Base-by-base conservation (phyloP, 31 red algal species). In the Asparagopsis taxiformis region DNA sequence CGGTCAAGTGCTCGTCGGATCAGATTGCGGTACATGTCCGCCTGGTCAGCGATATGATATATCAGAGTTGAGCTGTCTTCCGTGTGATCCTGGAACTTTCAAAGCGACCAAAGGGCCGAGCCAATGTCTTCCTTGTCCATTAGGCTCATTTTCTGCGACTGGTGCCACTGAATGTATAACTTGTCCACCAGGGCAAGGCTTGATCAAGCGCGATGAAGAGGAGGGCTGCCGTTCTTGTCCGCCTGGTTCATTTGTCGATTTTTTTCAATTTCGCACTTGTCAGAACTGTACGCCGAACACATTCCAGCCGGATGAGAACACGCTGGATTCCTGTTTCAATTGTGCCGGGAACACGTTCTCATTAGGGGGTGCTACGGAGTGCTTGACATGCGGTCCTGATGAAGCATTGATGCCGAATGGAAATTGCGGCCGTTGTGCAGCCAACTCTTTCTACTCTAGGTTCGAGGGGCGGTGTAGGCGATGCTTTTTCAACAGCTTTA, bases 161-260 rank as follows among this genome's bases (percentile, higher is more conserved):
- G 63, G 63, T 9, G 34, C 63, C 30, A 19, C 63, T 1, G 31
- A 25, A 13, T 67, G 63, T 24, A 67, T 13, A 22, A 49, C 51
- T 38, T 67, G 63, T 36, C 63, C 63, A 13, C 46, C 46, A 26
- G 63, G 63, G 31, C 46, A 30, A 8, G 63, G 63, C 41, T 44
- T 10, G 31, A 49, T 22, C 41, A 44, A 41, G 29, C 46, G 38
- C n/a, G n/a, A n/a, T n/a, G n/a, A n/a, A n/a, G n/a, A n/a, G n/a
- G n/a, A n/a, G n/a, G n/a, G n/a, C n/a, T 67, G 63, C n/a, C 22
- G 63, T 26, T 37, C 46, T 49, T 67, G 63, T 49, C 63, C 63
- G 3, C 41, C 63, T 1, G 63, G 63, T 0, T 25, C 34, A 2
- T 48, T 10, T 0, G 46, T 50, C 63, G 38, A 67, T 36, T 24